Conservation (phyloP, 495 filamentous ascomycete genomes). For the Penicillium angulare region DNA sequence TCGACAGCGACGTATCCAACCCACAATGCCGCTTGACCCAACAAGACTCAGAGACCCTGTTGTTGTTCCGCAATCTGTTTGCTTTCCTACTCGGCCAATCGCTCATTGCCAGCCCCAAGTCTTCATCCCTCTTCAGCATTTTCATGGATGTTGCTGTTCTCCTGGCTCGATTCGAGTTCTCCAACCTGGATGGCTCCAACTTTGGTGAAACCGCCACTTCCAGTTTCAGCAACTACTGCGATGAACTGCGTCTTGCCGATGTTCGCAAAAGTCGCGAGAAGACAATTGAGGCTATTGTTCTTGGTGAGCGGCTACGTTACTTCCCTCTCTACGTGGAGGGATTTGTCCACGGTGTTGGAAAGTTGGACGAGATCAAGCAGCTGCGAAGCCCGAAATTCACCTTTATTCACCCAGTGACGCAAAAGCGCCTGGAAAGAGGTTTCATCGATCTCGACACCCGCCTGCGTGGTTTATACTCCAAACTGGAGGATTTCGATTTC, state of each 20-base stretch:
- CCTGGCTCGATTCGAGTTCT: constrained; percentile 73
- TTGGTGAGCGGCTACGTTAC: constrained; percentile 83
- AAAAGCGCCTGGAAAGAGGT: constrained; percentile 76
- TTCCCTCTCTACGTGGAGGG: constrained; percentile 83
- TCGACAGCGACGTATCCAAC: constrained; percentile 48
- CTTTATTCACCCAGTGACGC: constrained; percentile 67
- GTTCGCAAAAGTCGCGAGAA: constrained; percentile 82
- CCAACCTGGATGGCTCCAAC: constrained; percentile 75
- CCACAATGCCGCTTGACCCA: constrained; percentile 37
- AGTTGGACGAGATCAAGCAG: constrained; percentile 70
- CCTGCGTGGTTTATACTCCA: constrained; percentile 60
- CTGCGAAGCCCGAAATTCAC: constrained; percentile 66
- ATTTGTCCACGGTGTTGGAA: constrained; percentile 90
- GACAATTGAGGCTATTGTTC: constrained; percentile 82
- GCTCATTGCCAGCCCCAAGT: constrained; percentile 70
- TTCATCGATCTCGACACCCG: constrained; percentile 74
- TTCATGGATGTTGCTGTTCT: constrained; percentile 69
- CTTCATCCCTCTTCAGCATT: constrained; percentile 68
- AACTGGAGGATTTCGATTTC: constrained; percentile 83
- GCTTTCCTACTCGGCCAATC: constrained; percentile 81
- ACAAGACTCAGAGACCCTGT: constrained; percentile 64
- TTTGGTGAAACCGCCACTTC: constrained; percentile 76
- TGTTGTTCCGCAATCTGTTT: constrained; percentile 86
- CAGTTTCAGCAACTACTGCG: constrained; percentile 73
- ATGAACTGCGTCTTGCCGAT: constrained; percentile 74